Evolutionary conservation across 208 protist genomes (phyloP).

Genomic region (Tritrichomonas musculus): DNA sequence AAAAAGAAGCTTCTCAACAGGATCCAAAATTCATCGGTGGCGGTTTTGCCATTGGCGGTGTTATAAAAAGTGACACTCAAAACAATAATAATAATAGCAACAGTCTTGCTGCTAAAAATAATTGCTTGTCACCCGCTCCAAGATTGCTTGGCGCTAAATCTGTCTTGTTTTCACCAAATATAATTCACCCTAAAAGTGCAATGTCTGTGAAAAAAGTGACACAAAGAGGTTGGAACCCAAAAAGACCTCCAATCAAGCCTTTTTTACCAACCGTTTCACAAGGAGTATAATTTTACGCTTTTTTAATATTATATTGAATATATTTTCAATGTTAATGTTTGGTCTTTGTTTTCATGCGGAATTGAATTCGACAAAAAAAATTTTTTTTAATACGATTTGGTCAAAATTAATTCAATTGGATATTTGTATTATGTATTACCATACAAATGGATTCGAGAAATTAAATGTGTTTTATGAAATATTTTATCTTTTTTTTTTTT

Average conservation of each 20-base stretch:
- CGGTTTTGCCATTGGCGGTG: not conserved
- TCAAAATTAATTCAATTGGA: too few relatives aligned
- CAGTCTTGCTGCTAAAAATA: not conserved
- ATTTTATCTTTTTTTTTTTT: too few relatives aligned
- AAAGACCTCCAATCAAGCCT: not conserved
- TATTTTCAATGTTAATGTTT: too few relatives aligned
- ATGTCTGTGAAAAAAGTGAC: not conserved
- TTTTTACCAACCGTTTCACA: conserved; percentile 12
- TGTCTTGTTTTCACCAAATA: not conserved
- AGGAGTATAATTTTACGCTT: too few relatives aligned
- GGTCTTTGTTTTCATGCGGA: too few relatives aligned
- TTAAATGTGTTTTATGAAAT: too few relatives aligned
- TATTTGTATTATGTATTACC: too few relatives aligned
- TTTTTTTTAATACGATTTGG: too few relatives aligned
- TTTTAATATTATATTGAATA: too few relatives aligned
- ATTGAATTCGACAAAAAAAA: too few relatives aligned
- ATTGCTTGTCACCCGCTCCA: not conserved
- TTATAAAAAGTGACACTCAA: not conserved
- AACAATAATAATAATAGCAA: not conserved
- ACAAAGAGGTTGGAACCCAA: conserved; percentile 1
- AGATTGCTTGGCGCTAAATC: not conserved
- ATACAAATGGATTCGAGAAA: too few relatives aligned
- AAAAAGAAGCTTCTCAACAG: too few relatives aligned
- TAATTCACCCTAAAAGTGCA: not conserved
- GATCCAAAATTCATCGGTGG: not conserved